Evolutionary conservation across 148 eudicot genomes (phyloP), one percentile per base, ranked within the genome.

Genomic region (Pouteria glomerata): DNA sequence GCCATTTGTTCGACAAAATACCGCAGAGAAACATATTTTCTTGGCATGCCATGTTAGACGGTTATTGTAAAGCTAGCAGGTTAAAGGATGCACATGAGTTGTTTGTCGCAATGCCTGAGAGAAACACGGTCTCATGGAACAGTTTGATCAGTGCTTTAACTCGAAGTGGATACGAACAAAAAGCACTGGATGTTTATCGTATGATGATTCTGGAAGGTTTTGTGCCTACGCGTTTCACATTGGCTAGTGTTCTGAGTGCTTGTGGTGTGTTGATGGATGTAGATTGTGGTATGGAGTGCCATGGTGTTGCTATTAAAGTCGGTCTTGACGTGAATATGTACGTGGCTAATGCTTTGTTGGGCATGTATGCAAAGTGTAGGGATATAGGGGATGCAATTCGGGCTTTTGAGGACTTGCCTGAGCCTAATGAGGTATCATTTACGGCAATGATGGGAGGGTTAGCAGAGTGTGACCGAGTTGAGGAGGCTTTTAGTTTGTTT

Each of bases 381-480:
- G 50, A 78, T 71, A 62, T 82, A 16, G 74, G 55, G 24, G 85
- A 90, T 64, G 91, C 91, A 3, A 65, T 85, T 70, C 52, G 34
- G 73, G 86, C 75, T 42, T 89, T 92, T 81, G 69, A 59, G 59
- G 87, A 85, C 47, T 82, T 90, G 78, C 63, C 70, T 6, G 88
- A 82, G 71, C 86, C 84, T 58, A 92, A 90, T 68, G 93, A 88
- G 83, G 90, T 92, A 71, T 88, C 96, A 48, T 92, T 90, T 73
- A 92, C 97, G 3, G 87, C 91, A 26, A 82, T 90, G 75, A 86
- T 90, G 86, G 81, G 89, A 66, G 88, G 73, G 15, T 78, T 90
- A 72, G 83, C 77, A 16, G 86, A 83, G 55, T 71, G 80, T 44
- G 86, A 78, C 50, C 82, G 76, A 66, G 73, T 81, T 31, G 86